Evolutionary conservation across 73 alveolate species (phyloP), one percentile per base, ranked within the genome.

Genomic region (Uronychia binucleata): DNA sequence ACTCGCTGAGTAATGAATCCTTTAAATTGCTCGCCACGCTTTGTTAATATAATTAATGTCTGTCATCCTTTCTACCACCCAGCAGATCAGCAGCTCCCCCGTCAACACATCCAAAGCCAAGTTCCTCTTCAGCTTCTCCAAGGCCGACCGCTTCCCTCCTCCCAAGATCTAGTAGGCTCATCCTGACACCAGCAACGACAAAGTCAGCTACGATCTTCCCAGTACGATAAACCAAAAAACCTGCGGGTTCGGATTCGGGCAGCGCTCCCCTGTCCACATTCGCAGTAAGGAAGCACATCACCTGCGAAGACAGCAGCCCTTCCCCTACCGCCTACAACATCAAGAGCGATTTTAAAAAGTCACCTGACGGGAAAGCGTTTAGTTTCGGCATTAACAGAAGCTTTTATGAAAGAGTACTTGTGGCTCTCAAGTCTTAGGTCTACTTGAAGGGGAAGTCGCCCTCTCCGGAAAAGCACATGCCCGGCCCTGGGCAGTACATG

Each of bases 401-500:
- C 14, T 89, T 80, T 0, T 80, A 83, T 60, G 31, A 78, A 1
- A 78, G 33, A 27, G 75, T 78, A 35, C 27, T 13, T 33, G 33
- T n/a, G 26, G 31, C 77, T 27, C 58, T 13, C 33, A 57, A 60
- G n/a, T 78, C 19, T 75, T 79, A 92, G 67, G 92, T 84, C 0
- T 85, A 77, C 74, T 25, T 85, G 28, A 81, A 80, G 32, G 83
- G 79, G 35, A 86, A 92, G 19, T 77, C 80, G 77, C 78, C 82
- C 8, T 74, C 87, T 0, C 85, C 88, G 28, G 97, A 92, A 59
- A 93, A 93, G 75, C 0, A 59, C 59, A 80, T 89, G 14, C 97
- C 97, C 34, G 97, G 97, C 30, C 97, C 97, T 0, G 97, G 97
- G 26, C 34, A 92, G 8, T 92, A 92, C 59, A 1, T 67, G 1